Conservation (phyloP, 1,284 basidiomycete genomes). For the Puccinia brachypodii region DNA sequence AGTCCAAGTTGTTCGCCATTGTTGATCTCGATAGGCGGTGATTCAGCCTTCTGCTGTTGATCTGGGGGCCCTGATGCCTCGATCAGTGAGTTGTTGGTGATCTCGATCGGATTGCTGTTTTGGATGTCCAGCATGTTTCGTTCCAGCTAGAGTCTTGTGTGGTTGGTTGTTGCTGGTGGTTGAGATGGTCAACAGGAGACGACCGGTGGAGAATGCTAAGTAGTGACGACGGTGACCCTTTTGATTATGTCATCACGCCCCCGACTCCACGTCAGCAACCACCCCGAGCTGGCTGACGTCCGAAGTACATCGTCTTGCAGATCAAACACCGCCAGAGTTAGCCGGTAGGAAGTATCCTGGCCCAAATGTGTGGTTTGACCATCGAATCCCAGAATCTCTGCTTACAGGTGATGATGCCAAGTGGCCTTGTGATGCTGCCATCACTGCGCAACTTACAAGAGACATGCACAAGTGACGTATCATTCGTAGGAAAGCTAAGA, state of each 20-base stretch:
- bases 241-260: background rate
- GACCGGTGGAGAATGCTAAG: background rate
- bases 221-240: background rate
- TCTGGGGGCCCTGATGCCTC: background rate
- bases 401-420: too few relatives aligned
- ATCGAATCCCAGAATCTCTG: too few relatives aligned
- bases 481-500: too few relatives aligned
- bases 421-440: too few relatives aligned
- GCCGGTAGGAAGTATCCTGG: too few relatives aligned
- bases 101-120: background rate
- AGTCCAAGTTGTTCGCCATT: constrained; percentile 15
- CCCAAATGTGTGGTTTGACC: too few relatives aligned
- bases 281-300: background rate
- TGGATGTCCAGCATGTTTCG: background rate
- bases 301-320: too few relatives aligned
- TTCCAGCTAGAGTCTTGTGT: background rate
- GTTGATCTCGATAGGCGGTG: constrained; percentile 23
- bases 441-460: too few relatives aligned
- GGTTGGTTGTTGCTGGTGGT: background rate
- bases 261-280: constrained; percentile 1
- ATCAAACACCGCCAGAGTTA: too few relatives aligned
- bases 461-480: too few relatives aligned
- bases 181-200: background rate
- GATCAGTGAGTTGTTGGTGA: background rate
- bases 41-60: background rate